Evolutionary conservation across 352 stramenopile species (phyloP).

Genomic region (Phytophthora capsici): DNA sequence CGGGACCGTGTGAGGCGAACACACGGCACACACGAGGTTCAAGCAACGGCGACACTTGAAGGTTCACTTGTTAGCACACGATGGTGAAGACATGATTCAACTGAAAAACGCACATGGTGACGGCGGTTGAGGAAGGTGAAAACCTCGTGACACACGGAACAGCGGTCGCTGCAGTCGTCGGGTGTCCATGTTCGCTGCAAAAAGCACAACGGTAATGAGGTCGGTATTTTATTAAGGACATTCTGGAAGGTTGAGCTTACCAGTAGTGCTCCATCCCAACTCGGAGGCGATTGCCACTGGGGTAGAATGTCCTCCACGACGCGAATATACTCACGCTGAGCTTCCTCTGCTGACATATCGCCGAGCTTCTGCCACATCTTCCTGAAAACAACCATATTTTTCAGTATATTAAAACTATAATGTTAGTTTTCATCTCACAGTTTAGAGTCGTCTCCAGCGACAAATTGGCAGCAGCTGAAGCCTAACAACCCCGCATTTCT

Average conservation of each 20-base stretch:
- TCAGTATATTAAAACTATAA: not conserved
- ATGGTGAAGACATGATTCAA: not conserved
- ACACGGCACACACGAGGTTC: conserved; percentile 70
- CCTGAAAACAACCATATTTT: conserved; percentile 23
- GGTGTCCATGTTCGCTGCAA: conserved; percentile 69
- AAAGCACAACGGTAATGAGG: not conserved
- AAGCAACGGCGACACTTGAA: conserved; percentile 66
- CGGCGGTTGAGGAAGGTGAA: conserved; percentile 81
- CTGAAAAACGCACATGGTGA: conserved; percentile 57
- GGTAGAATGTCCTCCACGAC: conserved; percentile 63
- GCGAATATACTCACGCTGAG: conserved; percentile 59
- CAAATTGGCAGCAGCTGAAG: conserved; percentile 49
- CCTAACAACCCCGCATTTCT: conserved; percentile 8
- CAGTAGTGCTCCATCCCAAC: conserved; percentile 62
- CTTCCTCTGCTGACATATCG: conserved; percentile 51
- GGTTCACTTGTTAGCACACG: conserved; percentile 8
- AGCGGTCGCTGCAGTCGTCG: conserved; percentile 64
- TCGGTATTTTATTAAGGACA: not conserved
- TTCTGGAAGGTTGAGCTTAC: conserved; percentile 21
- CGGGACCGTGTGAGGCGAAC: conserved; percentile 54
- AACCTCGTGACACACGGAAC: conserved; percentile 57
- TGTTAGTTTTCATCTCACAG: conserved; percentile 32
- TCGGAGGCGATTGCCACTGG: conserved; percentile 57
- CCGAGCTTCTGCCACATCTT: conserved; percentile 71
- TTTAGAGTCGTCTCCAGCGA: conserved; percentile 59